A percentile compares a stretch with the other conserved stretches of the same genome.
phyloP scores from a whole-genome alignment of 306 rosid species.

The Quercus engelmannii region DNA sequence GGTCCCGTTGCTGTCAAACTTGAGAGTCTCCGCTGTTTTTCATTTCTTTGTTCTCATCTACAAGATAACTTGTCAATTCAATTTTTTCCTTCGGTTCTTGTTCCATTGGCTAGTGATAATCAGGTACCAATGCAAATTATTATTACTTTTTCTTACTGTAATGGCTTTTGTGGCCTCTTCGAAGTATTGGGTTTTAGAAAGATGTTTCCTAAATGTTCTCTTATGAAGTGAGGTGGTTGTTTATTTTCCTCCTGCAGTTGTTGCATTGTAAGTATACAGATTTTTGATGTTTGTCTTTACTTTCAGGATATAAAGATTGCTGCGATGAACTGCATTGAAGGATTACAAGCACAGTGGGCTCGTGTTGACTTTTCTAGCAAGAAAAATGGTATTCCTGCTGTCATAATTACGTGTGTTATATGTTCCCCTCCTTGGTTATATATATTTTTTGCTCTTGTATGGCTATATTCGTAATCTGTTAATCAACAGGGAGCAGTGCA shows the following conservation, averaged over 20 bases:
- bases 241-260: background rate
- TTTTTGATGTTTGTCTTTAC: background rate
- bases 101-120: conserved; percentile 64
- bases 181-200: background rate
- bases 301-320: conserved; percentile 63
- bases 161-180: conserved; percentile 8
- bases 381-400: conserved; percentile 67
- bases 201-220: background rate
- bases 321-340: conserved; percentile 71
- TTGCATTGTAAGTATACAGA: conserved; percentile 1
- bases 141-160: background rate
- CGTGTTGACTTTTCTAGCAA: conserved; percentile 59
- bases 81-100: conserved; percentile 74
- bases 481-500: conserved; percentile 58
- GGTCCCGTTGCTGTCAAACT: conserved; percentile 74
- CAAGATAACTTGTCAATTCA: conserved; percentile 56
- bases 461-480: conserved; percentile 15
- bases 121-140: conserved; percentile 44
- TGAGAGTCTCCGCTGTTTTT: conserved; percentile 77
- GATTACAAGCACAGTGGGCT: conserved; percentile 51
- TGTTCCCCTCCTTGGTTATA: background rate
- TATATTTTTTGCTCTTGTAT: conserved; percentile 1
- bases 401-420: conserved; percentile 1
- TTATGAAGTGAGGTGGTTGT: background rate
- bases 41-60: conserved; percentile 55